These are phyloP conservation scores for Cerrena zonata DNA, from an alignment of 1,284 basidiomycete genomes.

Conservation along the genomic window DNA sequence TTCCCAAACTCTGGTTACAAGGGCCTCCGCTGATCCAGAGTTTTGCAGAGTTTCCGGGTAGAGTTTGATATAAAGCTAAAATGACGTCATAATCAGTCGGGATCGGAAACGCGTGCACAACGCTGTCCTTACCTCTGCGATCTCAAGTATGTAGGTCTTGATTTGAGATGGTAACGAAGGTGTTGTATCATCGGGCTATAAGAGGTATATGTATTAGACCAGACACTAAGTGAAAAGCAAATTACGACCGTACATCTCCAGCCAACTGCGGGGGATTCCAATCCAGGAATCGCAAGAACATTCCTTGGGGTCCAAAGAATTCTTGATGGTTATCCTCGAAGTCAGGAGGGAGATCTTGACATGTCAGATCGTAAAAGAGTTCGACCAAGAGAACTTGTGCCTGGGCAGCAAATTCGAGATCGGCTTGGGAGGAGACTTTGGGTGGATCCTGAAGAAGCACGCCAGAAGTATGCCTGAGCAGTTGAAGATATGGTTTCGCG, in stretches of 20 bases:
- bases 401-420: conserved; percentile 56
- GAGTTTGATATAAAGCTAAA: conserved; percentile 81
- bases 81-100: background rate
- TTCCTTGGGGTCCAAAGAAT: conserved; percentile 71
- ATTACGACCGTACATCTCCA: conserved; percentile 55
- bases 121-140: conserved; percentile 59
- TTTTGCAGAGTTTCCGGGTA: conserved; percentile 82
- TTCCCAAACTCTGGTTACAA: conserved; percentile 90
- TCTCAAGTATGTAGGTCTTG: conserved; percentile 87
- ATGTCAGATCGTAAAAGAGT: conserved; percentile 90
- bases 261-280: conserved; percentile 72
- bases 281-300: conserved; percentile 72
- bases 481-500: conserved; percentile 75
- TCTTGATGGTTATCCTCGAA: conserved; percentile 85
- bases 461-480: conserved; percentile 67
- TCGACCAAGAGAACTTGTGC: conserved; percentile 77
- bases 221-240: conserved; percentile 2
- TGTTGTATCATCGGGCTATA: conserved; percentile 74
- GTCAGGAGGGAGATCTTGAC: conserved; percentile 90
- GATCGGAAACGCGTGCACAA: background rate
- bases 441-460: conserved; percentile 43
- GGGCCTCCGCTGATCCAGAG: conserved; percentile 66
- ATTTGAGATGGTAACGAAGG: conserved; percentile 83
- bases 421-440: conserved; percentile 30
- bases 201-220: conserved; percentile 10